Evolutionary conservation across 306 rosid genomes (phyloP).

Genomic region (Arachis stenosperma): DNA sequence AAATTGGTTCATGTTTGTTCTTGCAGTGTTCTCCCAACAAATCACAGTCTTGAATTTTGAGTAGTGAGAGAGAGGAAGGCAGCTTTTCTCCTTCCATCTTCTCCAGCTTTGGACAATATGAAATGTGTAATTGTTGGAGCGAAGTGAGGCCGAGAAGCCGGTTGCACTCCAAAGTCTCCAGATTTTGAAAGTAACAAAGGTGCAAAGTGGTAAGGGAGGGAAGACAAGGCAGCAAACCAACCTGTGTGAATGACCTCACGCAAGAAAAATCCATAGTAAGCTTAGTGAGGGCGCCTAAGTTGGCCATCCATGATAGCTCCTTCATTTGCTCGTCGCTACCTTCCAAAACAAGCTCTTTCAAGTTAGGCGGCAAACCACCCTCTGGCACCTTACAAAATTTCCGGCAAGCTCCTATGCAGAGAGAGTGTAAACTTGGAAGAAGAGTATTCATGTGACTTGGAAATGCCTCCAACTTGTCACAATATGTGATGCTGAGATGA

Average conservation of each 20-base stretch:
- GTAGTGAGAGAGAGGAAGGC: slow-evolving; percentile 2
- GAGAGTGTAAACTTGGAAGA: not conserved
- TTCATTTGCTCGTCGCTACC: not conserved
- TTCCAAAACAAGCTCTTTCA: not conserved
- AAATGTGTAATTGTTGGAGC: not conserved
- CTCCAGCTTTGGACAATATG: not conserved
- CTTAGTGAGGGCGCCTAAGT: not conserved
- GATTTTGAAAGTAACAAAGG: rapidly evolving
- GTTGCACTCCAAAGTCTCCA: not conserved
- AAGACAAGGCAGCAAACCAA: not conserved
- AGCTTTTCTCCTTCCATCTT: slow-evolving; percentile 12
- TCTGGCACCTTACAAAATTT: not conserved
- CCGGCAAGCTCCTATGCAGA: rapidly evolving
- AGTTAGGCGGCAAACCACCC: not conserved
- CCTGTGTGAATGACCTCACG: not conserved
- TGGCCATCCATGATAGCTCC: not conserved
- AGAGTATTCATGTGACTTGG: too few species aligned
- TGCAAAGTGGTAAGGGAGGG: not conserved
- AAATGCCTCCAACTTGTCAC: too few species aligned
- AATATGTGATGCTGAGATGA: too few species aligned
- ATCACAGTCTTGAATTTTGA: rapidly evolving
- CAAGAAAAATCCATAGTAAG: not conserved
- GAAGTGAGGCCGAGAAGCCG: slow-evolving; percentile 30
- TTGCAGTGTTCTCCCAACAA: slow-evolving; percentile 3
- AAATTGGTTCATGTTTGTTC: not conserved